Conservation (phyloP, 306 rosid species). For the Prunus padus region DNA sequence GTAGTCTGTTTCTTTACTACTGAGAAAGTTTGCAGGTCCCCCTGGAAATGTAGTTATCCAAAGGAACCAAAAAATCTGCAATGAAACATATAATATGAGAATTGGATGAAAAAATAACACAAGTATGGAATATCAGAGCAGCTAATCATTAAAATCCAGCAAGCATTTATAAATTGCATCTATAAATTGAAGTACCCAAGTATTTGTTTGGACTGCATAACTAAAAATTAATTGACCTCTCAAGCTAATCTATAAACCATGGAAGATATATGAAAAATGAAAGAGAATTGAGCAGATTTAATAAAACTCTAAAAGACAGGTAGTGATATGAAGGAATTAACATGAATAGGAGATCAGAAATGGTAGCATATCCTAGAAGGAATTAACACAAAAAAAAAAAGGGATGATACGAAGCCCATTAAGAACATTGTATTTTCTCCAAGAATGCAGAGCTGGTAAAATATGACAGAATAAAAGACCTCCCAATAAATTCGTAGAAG, state of each 20-base stretch:
- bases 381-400: neutral
- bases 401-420: neutral
- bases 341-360: neutral
- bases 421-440: neutral
- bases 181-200: too few species aligned
- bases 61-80: conserved; percentile 89
- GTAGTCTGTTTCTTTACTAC: conserved; percentile 80
- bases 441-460: neutral
- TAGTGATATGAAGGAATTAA: too few species aligned
- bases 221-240: too few species aligned
- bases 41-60: conserved; percentile 92
- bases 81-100: conserved; percentile 14
- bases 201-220: too few species aligned
- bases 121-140: too few species aligned
- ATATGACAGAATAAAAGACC: neutral
- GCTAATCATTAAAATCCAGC: neutral
- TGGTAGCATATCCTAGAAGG: neutral
- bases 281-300: too few species aligned
- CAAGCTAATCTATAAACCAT: too few species aligned
- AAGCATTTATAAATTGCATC: too few species aligned
- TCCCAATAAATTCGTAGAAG: neutral
- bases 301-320: too few species aligned
- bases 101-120: neutral
- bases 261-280: too few species aligned
- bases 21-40: conserved; percentile 82